Evolutionary conservation across 78 protist genomes (phyloP).

Genomic region (Tieghemostelium lacteum): DNA sequence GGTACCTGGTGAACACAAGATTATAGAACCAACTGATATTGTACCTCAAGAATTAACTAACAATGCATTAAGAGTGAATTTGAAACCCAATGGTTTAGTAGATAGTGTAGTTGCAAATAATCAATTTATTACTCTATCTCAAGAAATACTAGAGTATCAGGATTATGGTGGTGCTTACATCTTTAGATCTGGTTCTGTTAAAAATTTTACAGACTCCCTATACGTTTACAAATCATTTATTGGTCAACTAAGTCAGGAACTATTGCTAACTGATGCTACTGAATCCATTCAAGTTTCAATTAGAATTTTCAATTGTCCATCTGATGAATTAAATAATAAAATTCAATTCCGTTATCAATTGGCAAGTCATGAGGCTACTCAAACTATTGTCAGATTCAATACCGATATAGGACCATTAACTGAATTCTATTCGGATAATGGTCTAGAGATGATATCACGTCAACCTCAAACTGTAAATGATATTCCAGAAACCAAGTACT

Average conservation of each 20-base stretch:
- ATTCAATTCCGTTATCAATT: neutral
- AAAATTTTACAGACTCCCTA: too few relatives aligned
- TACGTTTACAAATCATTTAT: too few relatives aligned
- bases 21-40: too few relatives aligned
- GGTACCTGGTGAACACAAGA: too few relatives aligned
- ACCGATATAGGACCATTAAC: slow-evolving; percentile 9
- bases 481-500: slow-evolving; percentile 2
- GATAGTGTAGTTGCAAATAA: too few relatives aligned
- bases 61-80: too few relatives aligned
- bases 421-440: slow-evolving; percentile 12
- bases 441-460: slow-evolving; percentile 3
- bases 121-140: too few relatives aligned
- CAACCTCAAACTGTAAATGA: neutral
- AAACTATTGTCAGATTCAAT: neutral
- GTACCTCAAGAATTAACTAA: too few relatives aligned
- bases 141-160: neutral
- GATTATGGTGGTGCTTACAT: slow-evolving; percentile 38
- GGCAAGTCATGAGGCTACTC: slow-evolving; percentile 1
- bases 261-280: too few relatives aligned
- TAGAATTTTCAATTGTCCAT: neutral
- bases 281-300: too few relatives aligned
- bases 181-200: neutral
- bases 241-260: too few relatives aligned
- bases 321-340: neutral
- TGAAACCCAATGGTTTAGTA: too few relatives aligned